These are phyloP conservation scores for Colletotrichum acutatum DNA, from an alignment of 2,329 filamentous ascomycete species.

Conservation along the genomic window DNA sequence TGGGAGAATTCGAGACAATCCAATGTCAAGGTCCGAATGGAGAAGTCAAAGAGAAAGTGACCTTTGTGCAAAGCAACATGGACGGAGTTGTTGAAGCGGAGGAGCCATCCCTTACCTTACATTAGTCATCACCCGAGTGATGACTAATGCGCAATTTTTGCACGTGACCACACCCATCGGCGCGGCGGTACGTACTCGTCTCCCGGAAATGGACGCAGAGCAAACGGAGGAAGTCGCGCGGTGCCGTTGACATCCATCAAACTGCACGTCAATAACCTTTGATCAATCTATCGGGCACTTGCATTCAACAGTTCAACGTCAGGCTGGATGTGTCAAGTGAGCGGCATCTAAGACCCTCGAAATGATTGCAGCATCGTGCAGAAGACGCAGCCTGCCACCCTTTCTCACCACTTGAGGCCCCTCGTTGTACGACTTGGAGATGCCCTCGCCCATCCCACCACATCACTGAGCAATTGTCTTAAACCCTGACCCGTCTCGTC, in stretches of 20 bases:
- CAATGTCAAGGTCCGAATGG: neutral
- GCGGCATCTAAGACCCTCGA: neutral
- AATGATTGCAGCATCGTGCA: constrained; percentile 30
- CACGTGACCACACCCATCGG: neutral
- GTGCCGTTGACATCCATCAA: neutral
- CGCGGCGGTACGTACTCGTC: neutral
- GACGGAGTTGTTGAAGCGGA: no score
- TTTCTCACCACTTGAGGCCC: neutral
- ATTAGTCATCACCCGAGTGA: neutral
- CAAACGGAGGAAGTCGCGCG: neutral
- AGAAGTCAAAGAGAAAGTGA: no score
- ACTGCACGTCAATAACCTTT: neutral
- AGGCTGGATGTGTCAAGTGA: neutral
- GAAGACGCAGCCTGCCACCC: constrained; percentile 1
- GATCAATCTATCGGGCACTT: neutral
- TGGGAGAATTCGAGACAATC: neutral
- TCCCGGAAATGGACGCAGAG: neutral
- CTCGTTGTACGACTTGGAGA: neutral
- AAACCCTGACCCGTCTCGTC: constrained; percentile 2
- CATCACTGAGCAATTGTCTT: neutral
- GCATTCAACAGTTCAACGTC: neutral
- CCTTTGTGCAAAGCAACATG: neutral
- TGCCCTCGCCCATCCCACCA: neutral
- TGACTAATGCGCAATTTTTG: neutral
- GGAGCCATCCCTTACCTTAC: neutral